Base-by-base conservation (phyloP, 495 filamentous ascomycete genomes). In the Haplographium delicatum region DNA sequence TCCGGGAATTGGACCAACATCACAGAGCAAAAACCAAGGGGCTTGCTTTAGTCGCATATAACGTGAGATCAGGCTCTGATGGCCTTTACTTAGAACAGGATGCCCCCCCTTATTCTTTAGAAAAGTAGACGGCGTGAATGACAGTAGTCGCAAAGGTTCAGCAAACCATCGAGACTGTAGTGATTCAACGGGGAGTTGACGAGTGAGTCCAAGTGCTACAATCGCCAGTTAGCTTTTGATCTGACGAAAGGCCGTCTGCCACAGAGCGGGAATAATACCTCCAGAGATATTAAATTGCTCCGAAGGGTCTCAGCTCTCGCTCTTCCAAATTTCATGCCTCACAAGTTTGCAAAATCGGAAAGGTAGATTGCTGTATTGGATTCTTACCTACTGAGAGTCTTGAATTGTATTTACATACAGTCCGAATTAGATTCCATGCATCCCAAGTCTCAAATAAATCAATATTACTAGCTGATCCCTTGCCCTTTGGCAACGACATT, bases 91-190 rank as follows among this genome's bases (percentile, higher is more conserved):
- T n/a, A 99, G 75, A 9, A 90, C 84, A 1, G 89, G 91, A 53
- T 86, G 85, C 34, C 89, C 87, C 50, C 83, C 82, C 35, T 78
- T 76, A 64, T 96, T 97, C 30, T 74, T 74, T 37, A 86, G 73
- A 57, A 97, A 99, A 0, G 78, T 74, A 0, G 73, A 74, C 5
- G 73, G 70, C 19, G 80, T 71, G 24, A 96, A 72, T 1, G 81
- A 79, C 1, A 99, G 71, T 45, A 94, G 75, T 46, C 89, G 86
- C 2, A 97, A 72, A 18, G 93, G 91, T 56, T 99, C 93, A 1
- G 88, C 84, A 67, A 89, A 91, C 93, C 93, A 99, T n/a, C 93
- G 78, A 11, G 81, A 83, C 57, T 93, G 88, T 6, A 96, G 72
- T 19, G 75, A 69, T 30, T 79, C 71, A 19, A 83, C 70, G 5